A percentile compares a stretch with the other conserved stretches of the same genome.
Conservation (phyloP, 192 early-diverging fungal genomes). For the Piromyces sp. region DNA sequence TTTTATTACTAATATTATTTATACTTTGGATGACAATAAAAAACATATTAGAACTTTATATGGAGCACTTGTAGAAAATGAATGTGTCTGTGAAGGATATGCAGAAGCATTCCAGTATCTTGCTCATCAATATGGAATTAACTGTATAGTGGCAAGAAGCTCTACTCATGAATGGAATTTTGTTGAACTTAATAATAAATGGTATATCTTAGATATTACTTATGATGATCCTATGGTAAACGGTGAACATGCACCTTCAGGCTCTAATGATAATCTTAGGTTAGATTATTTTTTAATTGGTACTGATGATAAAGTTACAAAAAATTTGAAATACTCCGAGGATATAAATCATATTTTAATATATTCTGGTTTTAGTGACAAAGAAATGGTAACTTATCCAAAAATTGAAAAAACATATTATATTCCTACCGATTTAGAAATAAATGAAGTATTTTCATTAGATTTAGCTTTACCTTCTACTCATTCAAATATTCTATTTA, state of each 20-base stretch:
- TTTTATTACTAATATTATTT: not conserved
- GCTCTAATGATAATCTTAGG: not conserved
- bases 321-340: not conserved
- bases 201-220: not conserved
- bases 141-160: not conserved
- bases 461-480: not conserved
- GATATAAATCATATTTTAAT: not conserved
- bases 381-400: not conserved
- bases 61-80: not conserved
- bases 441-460: not conserved
- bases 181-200: not conserved
- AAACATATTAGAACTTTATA: not conserved
- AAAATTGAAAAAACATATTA: not conserved
- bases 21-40: not conserved
- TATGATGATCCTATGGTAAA: not conserved
- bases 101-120: not conserved
- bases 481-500: too few species aligned
- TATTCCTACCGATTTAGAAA: not conserved
- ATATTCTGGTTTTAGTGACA: not conserved
- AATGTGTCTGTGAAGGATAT: not conserved
- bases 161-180: not conserved
- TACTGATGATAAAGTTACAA: not conserved
- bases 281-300: not conserved
- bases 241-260: not conserved
- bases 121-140: not conserved